Evolutionary conservation across 73 alveolate genomes (phyloP).

Genomic region (Paramecium tetraurelia): DNA sequence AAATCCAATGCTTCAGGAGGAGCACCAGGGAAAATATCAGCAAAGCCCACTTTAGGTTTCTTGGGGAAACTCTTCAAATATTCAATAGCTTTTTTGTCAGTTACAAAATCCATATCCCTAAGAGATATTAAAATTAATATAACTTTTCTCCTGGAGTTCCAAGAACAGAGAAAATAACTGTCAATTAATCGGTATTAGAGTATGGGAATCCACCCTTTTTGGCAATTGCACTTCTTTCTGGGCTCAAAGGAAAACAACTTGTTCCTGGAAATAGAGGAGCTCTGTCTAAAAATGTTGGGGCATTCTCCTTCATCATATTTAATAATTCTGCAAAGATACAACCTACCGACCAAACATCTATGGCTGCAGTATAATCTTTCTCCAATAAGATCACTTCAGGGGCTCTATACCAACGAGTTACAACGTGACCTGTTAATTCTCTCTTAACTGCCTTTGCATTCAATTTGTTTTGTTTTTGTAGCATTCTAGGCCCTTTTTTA

Average conservation of each 20-base stretch:
- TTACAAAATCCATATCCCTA: slow-evolving; percentile 72
- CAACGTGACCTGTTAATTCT: slow-evolving; percentile 96
- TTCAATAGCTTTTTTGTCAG: slow-evolving; percentile 86
- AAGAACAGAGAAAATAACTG: slow-evolving; percentile 84
- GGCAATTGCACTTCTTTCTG: slow-evolving; percentile 84
- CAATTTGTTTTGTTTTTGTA: neutral
- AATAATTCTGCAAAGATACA: slow-evolving; percentile 96
- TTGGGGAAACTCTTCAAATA: slow-evolving; percentile 79
- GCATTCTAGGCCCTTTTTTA: slow-evolving; percentile 34
- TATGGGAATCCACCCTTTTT: slow-evolving; percentile 85
- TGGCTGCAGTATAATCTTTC: slow-evolving; percentile 93
- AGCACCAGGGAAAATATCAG: slow-evolving; percentile 73
- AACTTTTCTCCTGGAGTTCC: slow-evolving; percentile 93
- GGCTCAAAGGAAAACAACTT: slow-evolving; percentile 96
- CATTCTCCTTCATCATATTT: slow-evolving; percentile 96
- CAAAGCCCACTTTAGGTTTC: slow-evolving; percentile 67
- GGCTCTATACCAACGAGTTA: slow-evolving; percentile 99
- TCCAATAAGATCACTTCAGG: slow-evolving; percentile 97
- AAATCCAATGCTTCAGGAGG: slow-evolving; percentile 79
- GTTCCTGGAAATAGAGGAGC: slow-evolving; percentile 99
- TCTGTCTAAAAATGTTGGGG: slow-evolving; percentile 88
- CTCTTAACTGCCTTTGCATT: slow-evolving; percentile 67
- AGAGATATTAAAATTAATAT: slow-evolving; percentile 13
- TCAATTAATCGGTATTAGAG: slow-evolving; percentile 87
- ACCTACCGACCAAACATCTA: slow-evolving; percentile 98